Evolutionary conservation across 2,329 filamentous ascomycete species (phyloP), one percentile per base, ranked within the genome.

Genomic region (Lecanicillium sp.): DNA sequence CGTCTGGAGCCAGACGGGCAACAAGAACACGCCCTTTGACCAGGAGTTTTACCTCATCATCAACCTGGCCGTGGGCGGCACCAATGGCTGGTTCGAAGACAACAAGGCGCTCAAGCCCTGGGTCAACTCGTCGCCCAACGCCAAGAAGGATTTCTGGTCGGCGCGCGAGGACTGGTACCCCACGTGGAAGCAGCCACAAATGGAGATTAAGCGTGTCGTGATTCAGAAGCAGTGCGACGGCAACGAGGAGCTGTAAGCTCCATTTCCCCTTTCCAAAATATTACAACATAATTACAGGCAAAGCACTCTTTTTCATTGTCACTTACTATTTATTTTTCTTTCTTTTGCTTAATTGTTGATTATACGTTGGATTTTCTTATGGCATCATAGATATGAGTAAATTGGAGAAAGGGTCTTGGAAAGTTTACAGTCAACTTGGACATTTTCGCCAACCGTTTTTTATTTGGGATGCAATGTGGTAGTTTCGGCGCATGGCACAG

Each of bases 31-130:
- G 0, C 87, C 87, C 0, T 91, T 91, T 57, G 86, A 90, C 59
- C 75, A 86, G 54, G 67, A 77, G 14, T 90, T 90, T 59, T 90
- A 86, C 58, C 75, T 91, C 38, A 84, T 90, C 55, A 62, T 91
- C 49, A 87, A 87, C 59, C 71, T 90, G 3, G 86, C 81, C 10
- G 86, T 90, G 7, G 87, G 87, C 24, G 81, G 81, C 42, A 88
- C 83, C 19, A 90, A 90, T 55, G 87, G 87, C 30, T 94, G 87
- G 87, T 94, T 93, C 60, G 71, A 84, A 59, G 87, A 94, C 62
- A 80, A 82, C 17, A 70, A 75, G 55, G 74, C 74, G 35, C 77
- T 74, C 26, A 94, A 94, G 72, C 88, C 88, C 1, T 94, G 88
- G 88, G 73, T 88, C 26, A 84, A 93, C 61, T 69, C 63, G 14